phyloP scores from a whole-genome alignment of 2,329 filamentous ascomycete species.

The Penicillium verrucosum region DNA sequence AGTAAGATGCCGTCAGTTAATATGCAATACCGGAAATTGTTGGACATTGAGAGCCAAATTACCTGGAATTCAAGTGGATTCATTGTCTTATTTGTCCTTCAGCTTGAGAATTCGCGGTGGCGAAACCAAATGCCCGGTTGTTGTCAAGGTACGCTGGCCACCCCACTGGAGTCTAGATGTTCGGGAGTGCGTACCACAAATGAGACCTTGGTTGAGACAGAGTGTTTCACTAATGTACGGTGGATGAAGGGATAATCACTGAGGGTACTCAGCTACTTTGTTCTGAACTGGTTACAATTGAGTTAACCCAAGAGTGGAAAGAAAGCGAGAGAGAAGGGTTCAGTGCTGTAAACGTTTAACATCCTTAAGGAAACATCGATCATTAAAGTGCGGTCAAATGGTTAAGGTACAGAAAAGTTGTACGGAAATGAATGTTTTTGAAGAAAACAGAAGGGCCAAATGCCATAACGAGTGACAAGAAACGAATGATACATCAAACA shows the following conservation, averaged over 20 bases:
- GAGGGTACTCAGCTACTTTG: accelerated
- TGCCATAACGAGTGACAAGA: constrained; percentile 14
- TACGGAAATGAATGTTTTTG: not conserved
- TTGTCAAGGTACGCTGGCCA: not conserved
- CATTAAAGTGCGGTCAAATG: constrained; percentile 12
- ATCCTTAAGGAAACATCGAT: not conserved
- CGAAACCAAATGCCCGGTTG: not conserved
- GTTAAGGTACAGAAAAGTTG: constrained; percentile 2
- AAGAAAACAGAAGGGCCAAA: not conserved
- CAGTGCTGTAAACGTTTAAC: not conserved
- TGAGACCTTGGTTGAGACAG: not conserved
- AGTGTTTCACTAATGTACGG: too few species aligned
- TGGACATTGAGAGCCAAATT: not conserved
- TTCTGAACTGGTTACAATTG: not conserved
- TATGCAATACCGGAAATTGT: not conserved
- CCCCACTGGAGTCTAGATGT: not conserved
- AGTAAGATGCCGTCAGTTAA: not conserved
- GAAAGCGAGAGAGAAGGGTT: accelerated
- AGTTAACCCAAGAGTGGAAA: accelerated
- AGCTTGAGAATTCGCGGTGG: not conserved
- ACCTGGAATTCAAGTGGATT: not conserved
- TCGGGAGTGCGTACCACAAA: not conserved
- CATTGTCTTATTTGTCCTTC: not conserved
- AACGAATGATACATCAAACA: not conserved
- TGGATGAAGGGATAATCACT: accelerated